Evolutionary conservation across 371 early-diverging fungal species (phyloP).

Genomic region (Rhizomucor pusillus): DNA sequence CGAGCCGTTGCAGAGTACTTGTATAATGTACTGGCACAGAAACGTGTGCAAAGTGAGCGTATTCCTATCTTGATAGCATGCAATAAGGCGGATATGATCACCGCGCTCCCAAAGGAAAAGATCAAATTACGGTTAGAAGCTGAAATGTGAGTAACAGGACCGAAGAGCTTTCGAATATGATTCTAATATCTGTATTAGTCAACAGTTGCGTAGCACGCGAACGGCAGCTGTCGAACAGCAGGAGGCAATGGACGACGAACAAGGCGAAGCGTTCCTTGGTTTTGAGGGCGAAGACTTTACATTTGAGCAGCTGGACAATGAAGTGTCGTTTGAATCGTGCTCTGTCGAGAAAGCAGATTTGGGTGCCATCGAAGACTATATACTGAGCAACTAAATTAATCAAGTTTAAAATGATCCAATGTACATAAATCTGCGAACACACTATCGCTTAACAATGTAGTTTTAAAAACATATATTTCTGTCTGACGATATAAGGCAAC

Average conservation of each 20-base stretch:
- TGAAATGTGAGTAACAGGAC: slow-evolving; percentile 65
- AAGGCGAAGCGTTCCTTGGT: slow-evolving; percentile 67
- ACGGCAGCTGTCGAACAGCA: slow-evolving; percentile 69
- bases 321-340: slow-evolving; percentile 60
- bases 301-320: slow-evolving; percentile 75
- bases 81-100: slow-evolving; percentile 80
- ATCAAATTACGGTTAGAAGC: slow-evolving; percentile 65
- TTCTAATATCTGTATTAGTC: slow-evolving; percentile 29
- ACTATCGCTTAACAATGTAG: no score
- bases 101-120: slow-evolving; percentile 63
- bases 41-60: slow-evolving; percentile 47
- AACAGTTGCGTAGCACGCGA: slow-evolving; percentile 63
- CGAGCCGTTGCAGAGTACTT: slow-evolving; percentile 67
- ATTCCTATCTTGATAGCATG: slow-evolving; percentile 74
- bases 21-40: slow-evolving; percentile 74
- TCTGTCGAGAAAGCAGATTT: slow-evolving; percentile 53
- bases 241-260: slow-evolving; percentile 48
- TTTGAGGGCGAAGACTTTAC: slow-evolving; percentile 77
- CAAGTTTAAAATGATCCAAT: no score
- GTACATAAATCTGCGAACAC: no score
- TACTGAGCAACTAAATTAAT: no score
- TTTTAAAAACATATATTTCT: no score
- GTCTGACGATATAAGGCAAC: no score
- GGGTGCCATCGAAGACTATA: slow-evolving; percentile 32
- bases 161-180: not conserved